Base-by-base conservation (phyloP, 2,329 filamentous ascomycete genomes). In the Endothia cerciana region DNA sequence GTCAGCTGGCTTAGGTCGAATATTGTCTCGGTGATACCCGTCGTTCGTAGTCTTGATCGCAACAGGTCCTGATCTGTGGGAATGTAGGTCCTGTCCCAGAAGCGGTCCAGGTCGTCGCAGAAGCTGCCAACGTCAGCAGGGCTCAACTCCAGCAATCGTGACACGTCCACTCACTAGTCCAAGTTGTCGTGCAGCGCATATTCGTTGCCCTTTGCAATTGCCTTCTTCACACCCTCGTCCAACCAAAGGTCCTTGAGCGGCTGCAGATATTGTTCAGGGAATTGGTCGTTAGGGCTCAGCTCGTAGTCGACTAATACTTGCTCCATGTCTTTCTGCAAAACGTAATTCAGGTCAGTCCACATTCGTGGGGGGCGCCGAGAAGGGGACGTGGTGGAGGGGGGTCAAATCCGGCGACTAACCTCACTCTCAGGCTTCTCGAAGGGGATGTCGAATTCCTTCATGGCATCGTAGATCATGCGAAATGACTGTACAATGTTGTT, bases 151-250 rank as follows among this genome's bases (percentile, higher is more conserved):
- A 19, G 7, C 33, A 36, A 33, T 17, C n/a, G 4, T 22, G 47
- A 19, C n/a, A 51, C 22, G 8, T 47, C 15, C 65, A 82, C 91
- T 74, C 82, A 97, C 93, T 97, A 99, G 80, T 89, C 88, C 71
- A 98, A 80, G 75, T 98, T 98, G 81, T 98, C 95, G 77, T 98
- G 94, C 60, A 98, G 85, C 22, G 95, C 94, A 79, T 94, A 98
- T 81, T 97, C 94, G 77, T 98, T 97, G 72, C 95, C 95, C 79
- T 95, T 94, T 60, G 89, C 84, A 70, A 98, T 95, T n/a, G 93
- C 93, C 73, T 88, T 83, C 77, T 93, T 92, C 62, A 98, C 91
- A 67, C 94, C 93, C 49, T 80, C 82, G 77, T 99, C 94, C 33
- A 80, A 81, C 95, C 94, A 99, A 68, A 98, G 83, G 62, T 85